phyloP scores from a whole-genome alignment of 2,329 filamentous ascomycete genomes.

The Dactylellina parvicollis region DNA sequence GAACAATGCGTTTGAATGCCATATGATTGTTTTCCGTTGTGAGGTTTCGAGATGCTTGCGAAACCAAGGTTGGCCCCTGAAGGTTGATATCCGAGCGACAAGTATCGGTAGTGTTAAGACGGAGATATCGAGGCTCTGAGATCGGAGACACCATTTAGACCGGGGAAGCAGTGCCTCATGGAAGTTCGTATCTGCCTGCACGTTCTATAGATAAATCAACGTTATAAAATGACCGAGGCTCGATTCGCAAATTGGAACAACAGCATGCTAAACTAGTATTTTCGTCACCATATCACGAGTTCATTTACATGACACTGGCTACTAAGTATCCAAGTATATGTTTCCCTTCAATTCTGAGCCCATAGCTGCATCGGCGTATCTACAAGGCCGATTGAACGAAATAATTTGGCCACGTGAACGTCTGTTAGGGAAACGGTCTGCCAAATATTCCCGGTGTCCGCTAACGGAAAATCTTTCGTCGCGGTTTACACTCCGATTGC shows the following conservation, averaged over 20 bases:
- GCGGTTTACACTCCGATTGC: background rate
- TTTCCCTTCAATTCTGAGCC: background rate
- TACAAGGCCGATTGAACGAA: background rate
- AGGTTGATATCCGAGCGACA: conserved; percentile 35
- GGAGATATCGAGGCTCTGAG: conserved; percentile 46
- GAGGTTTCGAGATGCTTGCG: conserved; percentile 43
- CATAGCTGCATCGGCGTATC: background rate
- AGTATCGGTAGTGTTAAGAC: conserved; percentile 33
- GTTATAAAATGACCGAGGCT: conserved; percentile 24
- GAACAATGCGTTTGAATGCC: conserved; percentile 17
- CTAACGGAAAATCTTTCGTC: conserved; percentile 3
- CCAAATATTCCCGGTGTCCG: conserved; percentile 1
- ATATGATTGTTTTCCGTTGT: background rate
- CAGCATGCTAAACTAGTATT: no score
- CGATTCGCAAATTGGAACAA: conserved; percentile 49
- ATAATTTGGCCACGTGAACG: background rate
- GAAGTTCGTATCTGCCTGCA: conserved; percentile 19
- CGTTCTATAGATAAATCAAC: conserved; percentile 9
- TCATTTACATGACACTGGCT: no score
- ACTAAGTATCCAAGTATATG: no score
- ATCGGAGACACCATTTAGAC: conserved; percentile 27
- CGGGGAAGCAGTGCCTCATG: background rate
- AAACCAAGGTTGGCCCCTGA: conserved; percentile 47
- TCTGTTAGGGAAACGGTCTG: background rate
- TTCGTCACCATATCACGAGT: no score